These are phyloP conservation scores for Eleusine indica DNA, from an alignment of 176 grass and related monocot genomes.

Conservation along the genomic window DNA sequence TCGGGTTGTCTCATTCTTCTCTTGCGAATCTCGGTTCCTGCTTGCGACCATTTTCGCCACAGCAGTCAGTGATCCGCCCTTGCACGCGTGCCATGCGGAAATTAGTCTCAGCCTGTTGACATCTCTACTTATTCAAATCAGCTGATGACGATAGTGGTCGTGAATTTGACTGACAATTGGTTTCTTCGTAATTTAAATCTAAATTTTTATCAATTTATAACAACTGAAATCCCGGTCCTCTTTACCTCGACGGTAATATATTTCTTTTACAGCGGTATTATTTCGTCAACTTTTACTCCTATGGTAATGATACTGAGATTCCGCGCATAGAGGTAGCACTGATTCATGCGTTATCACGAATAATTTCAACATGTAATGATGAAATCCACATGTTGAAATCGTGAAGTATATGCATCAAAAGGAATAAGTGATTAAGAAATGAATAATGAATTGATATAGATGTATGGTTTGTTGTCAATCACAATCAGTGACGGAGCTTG, in stretches of 20 bases:
- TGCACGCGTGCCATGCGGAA: not conserved
- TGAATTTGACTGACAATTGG: conserved; percentile 5
- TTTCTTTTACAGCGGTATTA: not conserved
- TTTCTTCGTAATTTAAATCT: not conserved
- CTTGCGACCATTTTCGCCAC: conserved; percentile 18
- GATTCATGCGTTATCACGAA: not conserved
- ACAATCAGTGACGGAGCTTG: too few species aligned
- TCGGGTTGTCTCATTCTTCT: not conserved
- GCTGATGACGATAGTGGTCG: conserved; percentile 39
- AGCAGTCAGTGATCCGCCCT: conserved; percentile 14
- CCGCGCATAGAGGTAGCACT: not conserved
- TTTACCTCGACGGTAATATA: not conserved
- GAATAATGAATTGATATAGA: not conserved
- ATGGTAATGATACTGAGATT: not conserved
- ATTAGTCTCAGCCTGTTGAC: conserved; percentile 34
- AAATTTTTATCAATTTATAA: not conserved
- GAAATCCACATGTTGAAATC: not conserved
- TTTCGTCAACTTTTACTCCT: not conserved
- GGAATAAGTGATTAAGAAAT: not conserved
- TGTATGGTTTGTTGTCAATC: conserved; percentile 6
- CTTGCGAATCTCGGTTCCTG: not conserved
- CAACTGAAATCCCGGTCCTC: not conserved
- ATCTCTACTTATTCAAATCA: conserved; percentile 31
- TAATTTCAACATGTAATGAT: not conserved
- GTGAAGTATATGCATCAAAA: not conserved